phyloP scores from a whole-genome alignment of 2,329 filamentous ascomycete genomes.

The Sporothrix phasma region DNA sequence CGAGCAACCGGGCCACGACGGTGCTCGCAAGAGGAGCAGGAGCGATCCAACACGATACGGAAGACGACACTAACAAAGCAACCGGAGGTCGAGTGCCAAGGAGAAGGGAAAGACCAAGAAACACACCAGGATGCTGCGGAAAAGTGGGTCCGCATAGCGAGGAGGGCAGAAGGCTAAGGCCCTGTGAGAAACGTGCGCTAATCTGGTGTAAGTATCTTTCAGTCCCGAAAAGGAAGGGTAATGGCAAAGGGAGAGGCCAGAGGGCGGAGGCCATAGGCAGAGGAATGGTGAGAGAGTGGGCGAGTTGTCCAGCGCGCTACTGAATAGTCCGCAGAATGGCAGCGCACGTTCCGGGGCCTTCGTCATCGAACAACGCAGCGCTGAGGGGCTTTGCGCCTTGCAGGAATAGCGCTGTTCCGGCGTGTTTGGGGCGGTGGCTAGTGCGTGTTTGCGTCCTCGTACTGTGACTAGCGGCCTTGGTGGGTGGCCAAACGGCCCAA shows the following conservation, averaged over 20 bases:
- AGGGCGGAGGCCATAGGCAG: not conserved
- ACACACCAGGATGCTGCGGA: not conserved
- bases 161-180: not conserved
- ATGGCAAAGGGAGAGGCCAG: not conserved
- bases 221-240: not conserved
- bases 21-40: not conserved
- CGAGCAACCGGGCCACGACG: not conserved
- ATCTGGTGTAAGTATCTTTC: not conserved
- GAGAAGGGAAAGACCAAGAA: not conserved
- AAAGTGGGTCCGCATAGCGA: not conserved
- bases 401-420: not conserved
- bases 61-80: constrained; percentile 1
- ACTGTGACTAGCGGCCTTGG: not conserved
- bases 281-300: not conserved
- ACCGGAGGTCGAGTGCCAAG: not conserved
- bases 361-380: not conserved
- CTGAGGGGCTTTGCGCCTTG: not conserved
- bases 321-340: not conserved
- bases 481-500: not conserved
- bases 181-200: not conserved
- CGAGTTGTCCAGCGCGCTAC: not conserved
- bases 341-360: not conserved
- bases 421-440: not conserved
- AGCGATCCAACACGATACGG: not conserved
- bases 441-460: not conserved